Base-by-base conservation (phyloP, 305 asterid genomes). In the Plantago lanceolata region DNA sequence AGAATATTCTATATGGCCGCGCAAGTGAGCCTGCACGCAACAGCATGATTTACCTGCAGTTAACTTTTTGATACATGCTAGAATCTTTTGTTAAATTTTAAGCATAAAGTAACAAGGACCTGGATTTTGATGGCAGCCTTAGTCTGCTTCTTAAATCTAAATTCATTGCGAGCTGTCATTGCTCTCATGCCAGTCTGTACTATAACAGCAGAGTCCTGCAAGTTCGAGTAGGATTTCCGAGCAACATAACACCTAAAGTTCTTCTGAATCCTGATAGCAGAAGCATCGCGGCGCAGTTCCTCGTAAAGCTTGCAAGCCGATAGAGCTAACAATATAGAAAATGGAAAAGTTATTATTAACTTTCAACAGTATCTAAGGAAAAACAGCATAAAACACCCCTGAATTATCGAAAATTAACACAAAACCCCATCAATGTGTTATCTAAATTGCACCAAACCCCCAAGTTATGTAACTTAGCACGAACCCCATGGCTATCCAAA, bases 171-270 rank as follows among this genome's bases (percentile, higher is more conserved):
- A 71, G 91, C 88, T 71, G 84, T 81, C 95, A 94, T 81, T 28
- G 95, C 89, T 80, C 99, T 83, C 96, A 88, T 84, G 71, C 99
- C 96, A 65, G 88, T 83, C 85, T 94, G 99, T 75, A 94, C 61
- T 55, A 73, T 72, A 67, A 83, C 73, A 61, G 96, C 83, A 63
- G 95, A 90, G 69, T 71, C 60, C 72, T 67, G 83, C 86, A 94
- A 71, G 20, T 73, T 73, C 57, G 66, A 68, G 86, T 88, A 90
- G 65, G 94, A 79, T 77, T 53, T 74, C 77, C 81, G 59, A 57
- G 91, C 83, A 71, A 79, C 81, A 71, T 74, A 73, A 73, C 90
- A 74, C 65, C 91, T 79, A 89, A 80, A 94, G 78, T 82, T 86
- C 94, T 88, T 94, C 82, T 94, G 96, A 64, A 94, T 85, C 89